These are phyloP conservation scores for Pseudogymnoascus destructans DNA, from an alignment of 2,329 filamentous ascomycete genomes.

Conservation along the genomic window DNA sequence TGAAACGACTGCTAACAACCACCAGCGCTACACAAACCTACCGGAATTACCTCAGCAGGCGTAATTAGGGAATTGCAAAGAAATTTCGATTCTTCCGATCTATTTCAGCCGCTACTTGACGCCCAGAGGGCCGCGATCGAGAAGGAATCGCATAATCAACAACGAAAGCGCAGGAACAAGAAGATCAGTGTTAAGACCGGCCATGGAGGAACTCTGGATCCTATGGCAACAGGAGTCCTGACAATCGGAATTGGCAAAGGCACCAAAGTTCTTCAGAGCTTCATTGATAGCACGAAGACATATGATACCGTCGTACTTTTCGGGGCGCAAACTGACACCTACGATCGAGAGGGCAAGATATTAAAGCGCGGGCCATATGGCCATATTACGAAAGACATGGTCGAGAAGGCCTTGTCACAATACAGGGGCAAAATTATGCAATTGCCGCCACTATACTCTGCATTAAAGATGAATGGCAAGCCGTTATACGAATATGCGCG, in stretches of 20 bases:
- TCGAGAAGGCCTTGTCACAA: slow-evolving; percentile 60
- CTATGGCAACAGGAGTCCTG: slow-evolving; percentile 82
- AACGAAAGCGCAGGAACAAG: slow-evolving; percentile 42
- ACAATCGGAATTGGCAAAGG: slow-evolving; percentile 78
- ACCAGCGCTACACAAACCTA: slow-evolving; percentile 83
- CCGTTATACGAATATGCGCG: slow-evolving; percentile 91
- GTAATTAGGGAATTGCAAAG: slow-evolving; percentile 78
- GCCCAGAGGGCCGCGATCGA: slow-evolving; percentile 43
- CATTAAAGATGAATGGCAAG: slow-evolving; percentile 86
- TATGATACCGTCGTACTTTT: slow-evolving; percentile 88
- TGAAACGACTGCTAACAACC: slow-evolving; percentile 11
- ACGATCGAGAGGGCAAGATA: slow-evolving; percentile 76
- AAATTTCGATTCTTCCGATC: slow-evolving; percentile 65
- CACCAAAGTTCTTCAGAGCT: slow-evolving; percentile 68
- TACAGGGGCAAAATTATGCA: slow-evolving; percentile 82
- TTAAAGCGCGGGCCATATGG: slow-evolving; percentile 62
- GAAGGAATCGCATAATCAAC: slow-evolving; percentile 45
- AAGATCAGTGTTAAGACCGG: slow-evolving; percentile 78
- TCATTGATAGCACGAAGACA: slow-evolving; percentile 79
- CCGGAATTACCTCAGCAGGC: slow-evolving; percentile 75
- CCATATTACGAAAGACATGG: slow-evolving; percentile 65
- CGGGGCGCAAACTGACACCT: slow-evolving; percentile 83
- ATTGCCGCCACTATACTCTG: slow-evolving; percentile 83
- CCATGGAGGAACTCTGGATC: slow-evolving; percentile 90
- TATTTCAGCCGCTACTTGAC: slow-evolving; percentile 68